Evolutionary conservation across 345 rosid genomes (phyloP).

Genomic region (Isatis tinctoria): DNA sequence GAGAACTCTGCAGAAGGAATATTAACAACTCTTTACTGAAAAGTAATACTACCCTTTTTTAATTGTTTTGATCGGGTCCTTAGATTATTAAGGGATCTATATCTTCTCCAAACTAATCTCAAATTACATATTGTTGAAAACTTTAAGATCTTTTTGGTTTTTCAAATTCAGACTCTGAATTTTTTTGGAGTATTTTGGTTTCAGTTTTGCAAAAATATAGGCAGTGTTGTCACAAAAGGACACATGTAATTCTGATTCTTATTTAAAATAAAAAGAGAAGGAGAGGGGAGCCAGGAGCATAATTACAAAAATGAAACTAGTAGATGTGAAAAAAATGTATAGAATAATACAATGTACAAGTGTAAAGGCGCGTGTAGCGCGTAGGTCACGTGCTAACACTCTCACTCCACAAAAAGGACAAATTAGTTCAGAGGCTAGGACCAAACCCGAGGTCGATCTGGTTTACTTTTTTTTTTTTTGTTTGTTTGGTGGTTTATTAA

Average conservation of each 20-base stretch:
- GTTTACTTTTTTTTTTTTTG: background rate
- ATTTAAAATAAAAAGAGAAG: background rate
- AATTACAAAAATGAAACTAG: constrained; percentile 9
- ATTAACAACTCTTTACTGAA: constrained; percentile 25
- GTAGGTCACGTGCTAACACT: constrained; percentile 32
- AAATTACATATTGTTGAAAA: background rate
- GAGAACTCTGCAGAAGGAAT: constrained; percentile 32
- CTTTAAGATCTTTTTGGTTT: no score
- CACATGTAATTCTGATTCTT: background rate
- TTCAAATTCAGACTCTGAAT: background rate
- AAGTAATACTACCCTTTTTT: constrained; percentile 7
- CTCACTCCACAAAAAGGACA: constrained; percentile 24
- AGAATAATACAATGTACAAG: constrained; percentile 22
- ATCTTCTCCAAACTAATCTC: background rate
- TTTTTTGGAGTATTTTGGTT: background rate
- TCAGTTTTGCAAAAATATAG: background rate
- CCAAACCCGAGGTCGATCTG: constrained; percentile 39
- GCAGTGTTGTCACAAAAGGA: background rate
- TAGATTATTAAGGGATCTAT: constrained; percentile 7
- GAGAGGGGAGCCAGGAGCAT: background rate
- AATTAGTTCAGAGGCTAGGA: constrained; percentile 27
- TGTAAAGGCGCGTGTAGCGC: constrained; percentile 37
- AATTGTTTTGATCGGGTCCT: background rate
- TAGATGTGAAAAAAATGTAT: background rate
- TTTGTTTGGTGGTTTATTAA: background rate